phyloP scores from a whole-genome alignment of 2,329 filamentous ascomycete species.

The Aspergillus terreus region DNA sequence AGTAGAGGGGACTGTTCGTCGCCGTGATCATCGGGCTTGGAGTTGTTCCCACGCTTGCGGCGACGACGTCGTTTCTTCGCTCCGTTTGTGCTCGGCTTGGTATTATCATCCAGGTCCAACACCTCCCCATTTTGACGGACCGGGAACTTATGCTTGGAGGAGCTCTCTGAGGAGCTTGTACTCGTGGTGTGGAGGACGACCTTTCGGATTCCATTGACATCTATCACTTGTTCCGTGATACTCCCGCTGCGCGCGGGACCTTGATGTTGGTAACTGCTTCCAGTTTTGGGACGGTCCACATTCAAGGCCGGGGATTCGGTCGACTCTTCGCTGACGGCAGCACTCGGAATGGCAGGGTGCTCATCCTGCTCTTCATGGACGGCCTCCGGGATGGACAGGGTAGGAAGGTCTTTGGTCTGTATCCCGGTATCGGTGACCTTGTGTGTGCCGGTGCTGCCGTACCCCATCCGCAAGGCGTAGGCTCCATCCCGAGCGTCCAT shows the following conservation, averaged over 20 bases:
- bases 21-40: constrained; percentile 5
- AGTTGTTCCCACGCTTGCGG: constrained; percentile 14
- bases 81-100: constrained; percentile 4
- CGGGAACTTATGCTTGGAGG: constrained; percentile 8
- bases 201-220: constrained; percentile 70
- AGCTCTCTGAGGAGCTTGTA: constrained; percentile 45
- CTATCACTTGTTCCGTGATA: constrained; percentile 74
- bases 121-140: constrained; percentile 11
- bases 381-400: constrained; percentile 29
- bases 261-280: constrained; percentile 34
- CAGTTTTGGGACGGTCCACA: constrained; percentile 18
- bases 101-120: constrained; percentile 10
- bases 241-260: constrained; percentile 66
- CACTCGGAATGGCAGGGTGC: constrained; percentile 18
- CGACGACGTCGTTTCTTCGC: constrained; percentile 25
- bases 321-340: constrained; percentile 21
- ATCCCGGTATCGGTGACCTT: constrained; percentile 19
- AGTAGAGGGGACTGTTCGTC: constrained; percentile 15
- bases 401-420: constrained; percentile 22
- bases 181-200: constrained; percentile 69
- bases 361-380: constrained; percentile 30
- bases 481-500: constrained; percentile 63
- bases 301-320: constrained; percentile 18
- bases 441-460: constrained; percentile 45
- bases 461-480: constrained; percentile 56